These are phyloP conservation scores for Salvia rosmarinus DNA, from an alignment of 257 asterid genomes.

Conservation along the genomic window DNA sequence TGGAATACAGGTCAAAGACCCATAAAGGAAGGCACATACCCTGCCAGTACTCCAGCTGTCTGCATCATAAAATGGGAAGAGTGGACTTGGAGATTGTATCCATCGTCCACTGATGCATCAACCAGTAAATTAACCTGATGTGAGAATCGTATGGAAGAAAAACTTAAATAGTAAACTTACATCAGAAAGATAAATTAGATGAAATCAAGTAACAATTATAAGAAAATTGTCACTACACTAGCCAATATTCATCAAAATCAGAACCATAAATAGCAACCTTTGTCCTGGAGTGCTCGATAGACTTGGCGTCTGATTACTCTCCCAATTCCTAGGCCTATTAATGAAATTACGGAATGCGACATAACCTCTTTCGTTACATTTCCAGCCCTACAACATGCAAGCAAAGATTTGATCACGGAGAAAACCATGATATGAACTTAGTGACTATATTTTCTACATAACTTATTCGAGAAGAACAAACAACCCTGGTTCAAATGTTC, in stretches of 20 bases:
- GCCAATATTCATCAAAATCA: constrained; percentile 42
- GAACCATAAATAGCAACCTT: constrained; percentile 61
- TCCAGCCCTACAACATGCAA: constrained; percentile 74
- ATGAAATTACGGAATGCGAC: constrained; percentile 85
- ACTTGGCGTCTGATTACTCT: constrained; percentile 56
- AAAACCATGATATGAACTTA: constrained; percentile 22
- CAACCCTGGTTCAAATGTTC: constrained; percentile 6
- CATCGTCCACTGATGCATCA: constrained; percentile 99
- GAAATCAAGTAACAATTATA: constrained; percentile 16
- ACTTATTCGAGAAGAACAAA: constrained; percentile 21
- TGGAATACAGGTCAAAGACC: constrained; percentile 5
- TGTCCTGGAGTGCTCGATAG: constrained; percentile 85
- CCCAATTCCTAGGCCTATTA: constrained; percentile 86
- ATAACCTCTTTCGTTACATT: constrained; percentile 89
- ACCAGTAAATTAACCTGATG: constrained; percentile 97
- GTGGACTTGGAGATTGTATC: constrained; percentile 73
- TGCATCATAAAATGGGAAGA: constrained; percentile 58
- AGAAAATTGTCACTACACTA: constrained; percentile 9
- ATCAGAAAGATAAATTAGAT: constrained; percentile 34
- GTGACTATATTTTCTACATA: constrained; percentile 13
- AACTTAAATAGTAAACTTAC: constrained; percentile 55
- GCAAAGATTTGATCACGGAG: constrained; percentile 31
- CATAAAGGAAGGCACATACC: constrained; percentile 51
- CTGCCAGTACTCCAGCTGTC: constrained; percentile 73
- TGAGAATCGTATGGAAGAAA: constrained; percentile 67